Evolutionary conservation across 2,329 filamentous ascomycete species (phyloP), one percentile per base, ranked within the genome.

Genomic region (Diplodia scrobiculata): DNA sequence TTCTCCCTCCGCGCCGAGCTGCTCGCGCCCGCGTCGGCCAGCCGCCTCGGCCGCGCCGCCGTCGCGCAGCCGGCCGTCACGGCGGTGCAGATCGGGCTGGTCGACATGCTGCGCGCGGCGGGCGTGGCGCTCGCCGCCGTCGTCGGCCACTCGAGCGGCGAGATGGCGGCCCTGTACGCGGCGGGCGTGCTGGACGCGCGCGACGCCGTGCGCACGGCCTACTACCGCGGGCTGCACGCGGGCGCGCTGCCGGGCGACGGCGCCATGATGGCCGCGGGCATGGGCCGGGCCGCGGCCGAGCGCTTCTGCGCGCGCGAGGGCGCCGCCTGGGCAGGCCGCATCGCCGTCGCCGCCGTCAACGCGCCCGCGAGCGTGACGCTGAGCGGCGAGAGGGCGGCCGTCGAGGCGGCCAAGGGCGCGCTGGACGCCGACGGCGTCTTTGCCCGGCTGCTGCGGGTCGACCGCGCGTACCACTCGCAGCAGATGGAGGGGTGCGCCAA

Each of bases 401-500:
- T 83, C 4, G 67, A 73, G 0, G 71, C 75, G 45, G 67, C 73
- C 0, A 70, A 74, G 13, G 63, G 70, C 1, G 68, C 72, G 0
- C 67, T 83, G 0, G 70, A 77, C 0, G 70, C 73, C 2, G 69
- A 77, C 19, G 70, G 73, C 1, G 73, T 76, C 5, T 83, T 83
- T 66, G 74, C 72, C 1, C 73, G 78, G 0, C 65, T 72, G 10
- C 75, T 84, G 1, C 73, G 75, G 51, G 78, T 82, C 4, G 75
- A 79, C 36, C 75, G 70, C 13, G 80, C 81, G 0, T 83, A 82
- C 58, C 81, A 83, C 64, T 80, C 79, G 0, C 73, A 76, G 41
- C 79, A 81, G 45, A 81, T 81, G 79, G 6, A 73, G 29, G 67
- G 71, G 1, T 75, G 75, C 48, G 69, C 72, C 4, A 68, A 59